Evolutionary conservation across 192 early-diverging fungal genomes (phyloP), one percentile per base, ranked within the genome.

Genomic region (Coemansia sp.): DNA sequence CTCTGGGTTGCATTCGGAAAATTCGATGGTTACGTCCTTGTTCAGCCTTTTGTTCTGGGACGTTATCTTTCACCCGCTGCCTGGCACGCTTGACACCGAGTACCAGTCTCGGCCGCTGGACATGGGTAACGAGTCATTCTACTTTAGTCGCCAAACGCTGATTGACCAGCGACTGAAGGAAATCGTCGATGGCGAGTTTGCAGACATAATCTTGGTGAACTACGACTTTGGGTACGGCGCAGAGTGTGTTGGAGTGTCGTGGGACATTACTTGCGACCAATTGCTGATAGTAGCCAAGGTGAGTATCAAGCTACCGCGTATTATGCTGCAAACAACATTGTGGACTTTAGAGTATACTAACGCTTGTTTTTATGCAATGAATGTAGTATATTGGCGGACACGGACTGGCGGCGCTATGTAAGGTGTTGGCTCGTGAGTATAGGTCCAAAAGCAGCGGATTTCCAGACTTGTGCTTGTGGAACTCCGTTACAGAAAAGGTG

Each of bases 401-500:
- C 45, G 73, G 83, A 14, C 68, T 92, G 31, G 65, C 85, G 0
- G 86, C 85, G 25, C 85, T 92, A 42, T 90, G 88, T 67, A 73
- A 75, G 31, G 68, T 86, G 6, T 59, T 92, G 37, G 87, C 89
- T 5, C 84, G 85, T 34, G 89, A 92, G 67, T 90, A 87, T 67
- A 77, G 82, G 10, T 82, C 86, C 31, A 86, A 88, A 14, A 76
- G 79, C 17, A 87, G 87, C 42, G 90, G 90, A 5, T 88, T 90
- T 66, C 90, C 90, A 1, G 90, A 92, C 60, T 60, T 92, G 59
- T 90, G 89, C 39, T 79, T 90, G 51, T 92, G 90, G 90, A 83
- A 90, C 51, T 79, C 85, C 15, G 66, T 71, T 7, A 85, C 83
- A 37, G 82, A 80, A 19, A 39, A 85, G 37, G 83, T 87, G 37